Evolutionary conservation across 495 filamentous ascomycete species (phyloP).

Genomic region (Penicillium psychrofluorescens): DNA sequence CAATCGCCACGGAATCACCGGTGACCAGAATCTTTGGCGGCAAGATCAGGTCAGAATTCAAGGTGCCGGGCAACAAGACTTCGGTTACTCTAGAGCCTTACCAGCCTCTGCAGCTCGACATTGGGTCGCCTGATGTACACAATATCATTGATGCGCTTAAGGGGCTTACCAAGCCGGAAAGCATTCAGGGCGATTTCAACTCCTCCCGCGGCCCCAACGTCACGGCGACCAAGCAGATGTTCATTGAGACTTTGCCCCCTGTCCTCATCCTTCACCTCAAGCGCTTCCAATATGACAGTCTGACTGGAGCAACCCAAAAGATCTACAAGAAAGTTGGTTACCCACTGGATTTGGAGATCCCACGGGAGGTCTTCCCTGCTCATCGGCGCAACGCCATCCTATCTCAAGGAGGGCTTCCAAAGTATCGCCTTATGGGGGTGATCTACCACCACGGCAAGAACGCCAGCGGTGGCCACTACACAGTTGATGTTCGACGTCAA

Average conservation of each 20-base stretch:
- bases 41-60: constrained; percentile 81
- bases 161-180: constrained; percentile 74
- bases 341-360: constrained; percentile 88
- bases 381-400: constrained; percentile 58
- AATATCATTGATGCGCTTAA: constrained; percentile 90
- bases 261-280: constrained; percentile 94
- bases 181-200: constrained; percentile 79
- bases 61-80: constrained; percentile 76
- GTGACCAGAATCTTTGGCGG: constrained; percentile 94
- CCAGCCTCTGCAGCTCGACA: constrained; percentile 91
- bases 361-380: constrained; percentile 81
- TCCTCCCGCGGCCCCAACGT: constrained; percentile 70
- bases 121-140: constrained; percentile 72
- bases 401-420: constrained; percentile 59
- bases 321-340: constrained; percentile 99
- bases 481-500: constrained; percentile 89
- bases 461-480: constrained; percentile 92
- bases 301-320: constrained; percentile 82
- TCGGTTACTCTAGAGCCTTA: constrained; percentile 91
- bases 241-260: constrained; percentile 87
- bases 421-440: constrained; percentile 81
- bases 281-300: constrained; percentile 89
- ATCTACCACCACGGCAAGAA: constrained; percentile 98
- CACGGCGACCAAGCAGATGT: constrained; percentile 83
- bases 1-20: constrained; percentile 64